These are phyloP conservation scores for Trichoderma guizhouense DNA, from an alignment of 2,329 filamentous ascomycete genomes.

Conservation along the genomic window DNA sequence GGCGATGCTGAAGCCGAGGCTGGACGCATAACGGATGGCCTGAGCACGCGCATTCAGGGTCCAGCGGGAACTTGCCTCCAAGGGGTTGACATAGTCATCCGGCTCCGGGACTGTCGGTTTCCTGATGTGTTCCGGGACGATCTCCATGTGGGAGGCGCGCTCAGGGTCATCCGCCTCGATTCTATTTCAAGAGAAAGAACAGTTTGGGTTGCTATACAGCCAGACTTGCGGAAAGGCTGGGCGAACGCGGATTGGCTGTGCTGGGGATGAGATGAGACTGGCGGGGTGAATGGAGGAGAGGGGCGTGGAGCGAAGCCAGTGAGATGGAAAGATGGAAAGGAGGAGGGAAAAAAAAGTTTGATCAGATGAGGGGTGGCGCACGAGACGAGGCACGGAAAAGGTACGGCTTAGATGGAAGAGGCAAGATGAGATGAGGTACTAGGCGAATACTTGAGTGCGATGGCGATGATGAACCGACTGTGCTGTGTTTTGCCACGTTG, in stretches of 20 bases:
- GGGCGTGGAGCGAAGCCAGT: background rate
- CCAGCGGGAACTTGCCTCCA: constrained; percentile 44
- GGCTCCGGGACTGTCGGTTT: constrained; percentile 32
- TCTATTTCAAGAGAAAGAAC: background rate
- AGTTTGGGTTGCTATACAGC: background rate
- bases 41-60: constrained; percentile 41
- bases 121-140: constrained; percentile 27
- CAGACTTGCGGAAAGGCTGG: constrained; percentile 15
- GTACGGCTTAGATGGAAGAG: background rate
- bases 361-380: background rate
- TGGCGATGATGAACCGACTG: background rate
- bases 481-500: background rate
- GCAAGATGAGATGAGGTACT: background rate
- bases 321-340: background rate
- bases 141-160: constrained; percentile 24
- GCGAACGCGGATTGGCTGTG: constrained; percentile 17
- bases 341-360: background rate
- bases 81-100: constrained; percentile 42
- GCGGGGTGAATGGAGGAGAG: constrained; percentile 12
- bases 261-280: background rate
- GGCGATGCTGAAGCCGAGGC: constrained; percentile 41
- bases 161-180: constrained; percentile 1
- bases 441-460: background rate
- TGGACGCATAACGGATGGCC: constrained; percentile 43
- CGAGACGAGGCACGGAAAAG: constrained; percentile 11